A percentile compares a stretch with the other conserved stretches of the same genome.
Conservation (phyloP, 257 asterid species). For the Linderniella brevidens region DNA sequence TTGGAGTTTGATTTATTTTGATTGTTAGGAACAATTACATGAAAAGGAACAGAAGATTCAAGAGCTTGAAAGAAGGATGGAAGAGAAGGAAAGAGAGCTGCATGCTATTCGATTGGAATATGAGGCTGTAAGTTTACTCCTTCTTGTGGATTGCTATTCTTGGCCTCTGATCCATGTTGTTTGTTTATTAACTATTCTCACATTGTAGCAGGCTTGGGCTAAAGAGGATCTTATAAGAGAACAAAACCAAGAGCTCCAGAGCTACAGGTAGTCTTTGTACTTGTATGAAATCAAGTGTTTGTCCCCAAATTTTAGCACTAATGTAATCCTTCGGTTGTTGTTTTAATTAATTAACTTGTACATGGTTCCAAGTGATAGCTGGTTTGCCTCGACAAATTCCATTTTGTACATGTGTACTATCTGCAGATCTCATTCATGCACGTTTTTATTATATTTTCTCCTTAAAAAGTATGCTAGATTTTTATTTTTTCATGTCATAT, state of each 20-base stretch:
- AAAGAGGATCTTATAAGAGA: slow-evolving; percentile 72
- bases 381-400: no score
- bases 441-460: not conserved
- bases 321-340: not conserved
- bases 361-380: no score
- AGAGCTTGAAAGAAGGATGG: slow-evolving; percentile 56
- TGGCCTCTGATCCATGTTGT: slow-evolving; percentile 1
- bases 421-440: no score
- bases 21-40: slow-evolving; percentile 47
- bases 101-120: slow-evolving; percentile 51
- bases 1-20: slow-evolving; percentile 6
- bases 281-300: not conserved
- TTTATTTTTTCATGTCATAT: not conserved
- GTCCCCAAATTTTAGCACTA: not conserved
- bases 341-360: no score
- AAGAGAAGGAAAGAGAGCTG: slow-evolving; percentile 63
- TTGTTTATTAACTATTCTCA: slow-evolving; percentile 8
- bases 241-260: slow-evolving; percentile 60
- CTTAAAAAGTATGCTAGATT: not conserved
- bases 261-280: slow-evolving; percentile 28
- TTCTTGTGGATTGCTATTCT: not conserved
- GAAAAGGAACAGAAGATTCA: slow-evolving; percentile 46
- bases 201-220: slow-evolving; percentile 61
- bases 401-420: no score
- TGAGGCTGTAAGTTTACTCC: slow-evolving; percentile 48